These are phyloP conservation scores for Plasmodium gallinaceum DNA, from an alignment of 169 alveolate species.

Conservation along the genomic window DNA sequence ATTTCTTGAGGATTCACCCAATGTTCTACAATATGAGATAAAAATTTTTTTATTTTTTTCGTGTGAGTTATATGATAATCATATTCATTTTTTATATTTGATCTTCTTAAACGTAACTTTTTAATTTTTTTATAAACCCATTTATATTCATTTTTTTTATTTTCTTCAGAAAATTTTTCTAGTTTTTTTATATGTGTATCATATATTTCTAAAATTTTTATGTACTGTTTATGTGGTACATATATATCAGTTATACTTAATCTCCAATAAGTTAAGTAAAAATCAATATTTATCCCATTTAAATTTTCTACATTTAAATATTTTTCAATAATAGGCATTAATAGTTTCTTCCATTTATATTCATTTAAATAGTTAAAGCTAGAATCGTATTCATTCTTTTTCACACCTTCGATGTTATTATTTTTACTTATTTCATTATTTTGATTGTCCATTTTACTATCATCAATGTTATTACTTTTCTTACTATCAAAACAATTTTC, in stretches of 20 bases:
- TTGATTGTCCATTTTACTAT: background rate
- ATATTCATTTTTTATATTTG: slow-evolving; percentile 31
- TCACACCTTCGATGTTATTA: background rate
- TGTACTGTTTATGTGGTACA: slow-evolving; percentile 64
- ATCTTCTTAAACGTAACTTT: slow-evolving; percentile 27
- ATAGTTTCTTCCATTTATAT: slow-evolving; percentile 10
- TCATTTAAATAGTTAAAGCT: slow-evolving; percentile 3
- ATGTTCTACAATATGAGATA: slow-evolving; percentile 45
- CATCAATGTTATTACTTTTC: background rate
- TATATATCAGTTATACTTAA: slow-evolving; percentile 46
- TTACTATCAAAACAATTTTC: background rate
- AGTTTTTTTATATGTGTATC: slow-evolving; percentile 47
- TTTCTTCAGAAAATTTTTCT: slow-evolving; percentile 39
- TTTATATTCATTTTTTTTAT: slow-evolving; percentile 52
- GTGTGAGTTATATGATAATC: slow-evolving; percentile 55
- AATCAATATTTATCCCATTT: slow-evolving; percentile 51
- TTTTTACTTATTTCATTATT: background rate
- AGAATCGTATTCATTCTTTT: slow-evolving; percentile 2
- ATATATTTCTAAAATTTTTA: slow-evolving; percentile 37
- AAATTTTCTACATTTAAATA: slow-evolving; percentile 38
- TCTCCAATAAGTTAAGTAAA: slow-evolving; percentile 60
- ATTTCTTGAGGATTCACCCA: slow-evolving; percentile 68
- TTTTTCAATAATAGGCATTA: slow-evolving; percentile 27
- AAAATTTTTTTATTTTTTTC: slow-evolving; percentile 26
- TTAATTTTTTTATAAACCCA: slow-evolving; percentile 35